Base-by-base conservation (phyloP, 257 asterid species). In the Cinchona pubescens region DNA sequence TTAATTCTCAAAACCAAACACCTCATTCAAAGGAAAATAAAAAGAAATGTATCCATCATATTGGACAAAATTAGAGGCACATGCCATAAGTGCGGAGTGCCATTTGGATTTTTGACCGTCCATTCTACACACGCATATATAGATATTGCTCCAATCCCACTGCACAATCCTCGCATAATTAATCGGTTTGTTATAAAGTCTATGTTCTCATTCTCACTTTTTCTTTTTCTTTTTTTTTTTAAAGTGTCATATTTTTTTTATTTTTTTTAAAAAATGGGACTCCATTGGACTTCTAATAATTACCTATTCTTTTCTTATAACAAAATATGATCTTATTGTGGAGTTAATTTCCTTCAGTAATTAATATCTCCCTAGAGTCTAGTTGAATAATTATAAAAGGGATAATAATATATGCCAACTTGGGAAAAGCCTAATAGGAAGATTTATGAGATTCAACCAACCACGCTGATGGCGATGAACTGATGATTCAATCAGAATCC, bases 141-240 rank as follows among this genome's bases (percentile, higher is more conserved):
- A 1, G 0, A 79, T 82, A 75, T 74, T 85, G 87, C 53, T 84
- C 86, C 79, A 68, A n/a, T 85, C 75, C 85, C 85, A 85, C 80
- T 72, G 85, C 90, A 78, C 88, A 85, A 85, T 85, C 87, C 84
- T 80, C 90, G 88, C 91, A 85, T 76, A 83, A 85, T 79, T 85
- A 80, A 21, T 74, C 76, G 35, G 66, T 45, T 7, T 42, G 27
- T 61, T 68, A 48, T 67, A 43, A 68, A 62, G 11, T n/a, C 38
- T 29, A 48, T 61, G 45, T 35, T 37, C 18, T 21, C 30, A 9
- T 29, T 48, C 65, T 42, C 6, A 13, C 10, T 25, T 46, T 35
- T 30, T 35, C 8, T 70, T 64, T 23, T 19, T 7, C 11, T 65
- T 11, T 58, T 11, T 53, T 25, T 69, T 25, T 3, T 0, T 53